These are phyloP conservation scores for Entrophospora sp. DNA, from an alignment of 192 early-diverging fungal genomes.

Conservation along the genomic window DNA sequence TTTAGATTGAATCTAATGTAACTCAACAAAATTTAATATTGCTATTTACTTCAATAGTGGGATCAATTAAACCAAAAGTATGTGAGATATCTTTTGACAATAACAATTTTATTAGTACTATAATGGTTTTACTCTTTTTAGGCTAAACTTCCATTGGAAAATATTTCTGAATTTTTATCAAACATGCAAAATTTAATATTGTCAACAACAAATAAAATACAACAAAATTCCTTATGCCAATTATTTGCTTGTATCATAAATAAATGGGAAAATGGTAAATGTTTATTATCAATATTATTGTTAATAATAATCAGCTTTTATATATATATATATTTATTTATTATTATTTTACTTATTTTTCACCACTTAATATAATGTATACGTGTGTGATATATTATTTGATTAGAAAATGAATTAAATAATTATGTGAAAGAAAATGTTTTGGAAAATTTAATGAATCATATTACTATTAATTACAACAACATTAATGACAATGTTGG, in stretches of 20 bases:
- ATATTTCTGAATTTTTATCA: slow-evolving; percentile 35
- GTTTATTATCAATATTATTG: no score
- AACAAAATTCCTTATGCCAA: slow-evolving; percentile 46
- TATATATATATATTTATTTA: neutral
- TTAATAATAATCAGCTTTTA: no score
- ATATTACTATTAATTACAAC: neutral
- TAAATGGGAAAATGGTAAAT: slow-evolving; percentile 45
- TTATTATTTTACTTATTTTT: neutral
- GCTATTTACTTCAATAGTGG: slow-evolving; percentile 21
- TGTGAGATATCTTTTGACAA: neutral
- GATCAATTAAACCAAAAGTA: slow-evolving; percentile 22
- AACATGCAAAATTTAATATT: slow-evolving; percentile 34
- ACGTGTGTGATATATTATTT: no score
- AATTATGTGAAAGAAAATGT: slow-evolving; percentile 21
- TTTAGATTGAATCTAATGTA: slow-evolving; percentile 14
- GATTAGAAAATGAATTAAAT: slow-evolving; percentile 26
- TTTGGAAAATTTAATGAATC: neutral
- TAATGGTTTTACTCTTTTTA: slow-evolving; percentile 14
- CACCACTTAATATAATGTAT: no score
- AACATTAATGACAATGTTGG: neutral
- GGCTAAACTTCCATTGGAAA: slow-evolving; percentile 40
- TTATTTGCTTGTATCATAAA: slow-evolving; percentile 55
- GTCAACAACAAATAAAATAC: slow-evolving; percentile 26
- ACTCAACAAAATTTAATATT: slow-evolving; percentile 13
- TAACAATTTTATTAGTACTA: neutral